phyloP scores from a whole-genome alignment of 352 stramenopile genomes.

The Plasmopara halstedii region DNA sequence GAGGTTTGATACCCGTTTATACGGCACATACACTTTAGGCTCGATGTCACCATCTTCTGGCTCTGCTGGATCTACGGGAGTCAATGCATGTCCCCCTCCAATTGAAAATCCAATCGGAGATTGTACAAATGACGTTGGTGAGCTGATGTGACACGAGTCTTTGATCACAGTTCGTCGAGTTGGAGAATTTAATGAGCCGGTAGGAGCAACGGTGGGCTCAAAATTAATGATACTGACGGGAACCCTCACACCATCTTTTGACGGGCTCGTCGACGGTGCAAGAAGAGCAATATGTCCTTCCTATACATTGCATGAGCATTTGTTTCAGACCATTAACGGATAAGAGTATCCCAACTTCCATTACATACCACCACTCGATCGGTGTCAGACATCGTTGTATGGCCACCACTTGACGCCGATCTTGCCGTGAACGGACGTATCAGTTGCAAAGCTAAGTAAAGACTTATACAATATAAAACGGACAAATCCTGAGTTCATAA shows the following conservation, averaged over 20 bases:
- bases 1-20: slow-evolving; percentile 41
- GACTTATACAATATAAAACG: slow-evolving; percentile 7
- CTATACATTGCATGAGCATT: slow-evolving; percentile 3
- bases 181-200: slow-evolving; percentile 16
- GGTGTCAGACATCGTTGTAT: neutral
- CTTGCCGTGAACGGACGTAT: slow-evolving; percentile 14
- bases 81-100: slow-evolving; percentile 34
- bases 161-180: slow-evolving; percentile 25
- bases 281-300: slow-evolving; percentile 20
- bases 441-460: slow-evolving; percentile 11
- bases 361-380: slow-evolving; percentile 7
- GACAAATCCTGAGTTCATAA: neutral
- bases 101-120: slow-evolving; percentile 35
- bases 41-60: slow-evolving; percentile 51
- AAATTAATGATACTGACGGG: slow-evolving; percentile 51
- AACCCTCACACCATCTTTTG: slow-evolving; percentile 27
- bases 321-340: slow-evolving; percentile 1
- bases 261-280: slow-evolving; percentile 52
- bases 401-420: neutral
- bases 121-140: slow-evolving; percentile 32
- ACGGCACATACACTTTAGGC: slow-evolving; percentile 67
- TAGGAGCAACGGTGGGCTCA: slow-evolving; percentile 30
- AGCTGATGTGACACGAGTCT: slow-evolving; percentile 32
- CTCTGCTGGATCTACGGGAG: slow-evolving; percentile 31
- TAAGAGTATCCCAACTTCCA: neutral